Base-by-base conservation (phyloP, 257 asterid species). In the Misopates orontium region DNA sequence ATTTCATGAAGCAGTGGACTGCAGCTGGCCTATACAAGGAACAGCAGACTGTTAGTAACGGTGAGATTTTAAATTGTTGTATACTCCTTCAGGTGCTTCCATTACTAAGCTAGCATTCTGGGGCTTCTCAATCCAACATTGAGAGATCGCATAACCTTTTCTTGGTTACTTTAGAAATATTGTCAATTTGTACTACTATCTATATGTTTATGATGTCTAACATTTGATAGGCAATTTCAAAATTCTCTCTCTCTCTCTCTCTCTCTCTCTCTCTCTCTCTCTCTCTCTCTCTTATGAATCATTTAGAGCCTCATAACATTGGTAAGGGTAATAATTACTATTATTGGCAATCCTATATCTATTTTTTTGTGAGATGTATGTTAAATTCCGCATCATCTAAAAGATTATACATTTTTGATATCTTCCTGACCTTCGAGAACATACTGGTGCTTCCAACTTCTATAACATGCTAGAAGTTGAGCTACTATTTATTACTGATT, bases 21-120 rank as follows among this genome's bases (percentile, higher is more conserved):
- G 80, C 83, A 51, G 77, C 86, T 71, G 86, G 82, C 42, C 71
- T 83, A 73, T 74, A 73, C 74, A 61, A 64, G 48, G 86, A 80
- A 55, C 74, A 64, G 15, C 56, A 62, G 18, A 71, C 71, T n/a
- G 78, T 80, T 69, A 76, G 24, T 71, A 68, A 44, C 59, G 75
- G 76, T 78, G 56, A 48, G 70, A 36, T 32, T 36, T 25, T 36
- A 8, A n/a, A 60, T 8, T 16, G 21, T 48, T 48, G 54, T 20
- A 18, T 58, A 20, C 50, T 1, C 32, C 23, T 10, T 1, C 9
- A 21, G 51, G 51, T 59, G 50, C 32, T 59, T 19, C 18, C 51
- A 45, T 45, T 12, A 16, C 7, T 45, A 13, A 45, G 51, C 51
- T 4, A 45, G 51, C 10, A 36, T 36, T 45, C 51, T 45, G 3